phyloP scores from a whole-genome alignment of 305 asterid genomes.

The Solanum aculeatissimum region DNA sequence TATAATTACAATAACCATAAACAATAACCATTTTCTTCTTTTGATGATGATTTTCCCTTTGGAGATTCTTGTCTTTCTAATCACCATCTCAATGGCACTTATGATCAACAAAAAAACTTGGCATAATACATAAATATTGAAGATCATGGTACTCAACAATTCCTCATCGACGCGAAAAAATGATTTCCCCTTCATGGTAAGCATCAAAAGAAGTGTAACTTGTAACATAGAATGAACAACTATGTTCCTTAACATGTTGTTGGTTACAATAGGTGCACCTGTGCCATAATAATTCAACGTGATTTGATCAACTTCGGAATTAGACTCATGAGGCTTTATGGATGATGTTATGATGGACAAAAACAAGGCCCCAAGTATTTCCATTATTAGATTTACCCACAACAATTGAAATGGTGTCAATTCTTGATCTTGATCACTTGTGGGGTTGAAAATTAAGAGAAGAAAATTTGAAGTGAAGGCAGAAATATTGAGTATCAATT shows the following conservation, averaged over 20 bases:
- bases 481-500: conserved; percentile 17
- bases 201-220: conserved; percentile 2
- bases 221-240: conserved; percentile 18
- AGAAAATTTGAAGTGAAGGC: conserved; percentile 20
- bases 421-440: not conserved
- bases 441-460: not conserved
- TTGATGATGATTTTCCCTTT: not conserved
- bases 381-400: conserved; percentile 25
- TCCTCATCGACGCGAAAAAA: not conserved
- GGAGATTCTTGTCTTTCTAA: not conserved
- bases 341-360: conserved; percentile 6
- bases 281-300: not conserved
- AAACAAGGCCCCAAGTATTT: conserved; percentile 18
- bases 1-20: not conserved
- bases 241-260: conserved; percentile 15
- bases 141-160: conserved; percentile 8
- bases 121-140: conserved; percentile 18
- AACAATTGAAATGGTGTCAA: conserved; percentile 22
- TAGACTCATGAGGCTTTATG: not conserved
- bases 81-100: not conserved
- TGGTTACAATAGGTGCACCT: conserved; percentile 1
- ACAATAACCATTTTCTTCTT: not conserved
- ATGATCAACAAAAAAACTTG: conserved; percentile 24
- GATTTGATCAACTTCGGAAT: not conserved
- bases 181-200: conserved; percentile 11